Evolutionary conservation across 257 asterid genomes (phyloP).

Genomic region (Verbascum thapsus): DNA sequence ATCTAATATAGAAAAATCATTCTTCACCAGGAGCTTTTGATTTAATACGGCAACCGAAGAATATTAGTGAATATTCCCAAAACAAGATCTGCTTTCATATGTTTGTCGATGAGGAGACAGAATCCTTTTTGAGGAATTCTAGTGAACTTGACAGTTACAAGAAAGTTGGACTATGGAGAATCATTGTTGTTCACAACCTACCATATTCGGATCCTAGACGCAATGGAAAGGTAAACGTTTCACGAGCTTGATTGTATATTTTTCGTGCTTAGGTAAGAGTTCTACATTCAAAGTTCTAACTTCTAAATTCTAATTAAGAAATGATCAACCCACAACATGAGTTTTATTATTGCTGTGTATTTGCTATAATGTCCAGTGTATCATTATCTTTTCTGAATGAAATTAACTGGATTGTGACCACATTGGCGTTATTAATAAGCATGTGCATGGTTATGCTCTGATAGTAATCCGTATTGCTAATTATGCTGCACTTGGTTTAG

Average conservation of each 20-base stretch:
- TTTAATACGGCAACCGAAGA: constrained; percentile 78
- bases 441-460: background rate
- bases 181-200: constrained; percentile 69
- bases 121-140: constrained; percentile 55
- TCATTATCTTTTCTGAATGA: too few relatives aligned
- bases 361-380: too few relatives aligned
- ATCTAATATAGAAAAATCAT: constrained; percentile 28
- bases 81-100: constrained; percentile 73
- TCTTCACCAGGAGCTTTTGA: constrained; percentile 83
- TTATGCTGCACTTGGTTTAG: too few relatives aligned
- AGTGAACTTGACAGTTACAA: constrained; percentile 47
- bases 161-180: constrained; percentile 84
- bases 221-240: constrained; percentile 79
- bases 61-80: constrained; percentile 70
- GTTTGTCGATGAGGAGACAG: constrained; percentile 86
- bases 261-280: background rate
- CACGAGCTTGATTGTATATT: background rate
- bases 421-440: too few relatives aligned
- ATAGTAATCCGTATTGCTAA: too few relatives aligned
- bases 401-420: too few relatives aligned
- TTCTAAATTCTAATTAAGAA: too few relatives aligned
- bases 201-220: constrained; percentile 93
- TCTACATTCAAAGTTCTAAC: background rate
- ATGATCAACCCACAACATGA: too few relatives aligned
- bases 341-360: too few relatives aligned